A percentile compares a stretch with the other conserved stretches of the same genome.
phyloP scores from a whole-genome alignment of 805 yeast genomes.

The Candida andamanensis region DNA sequence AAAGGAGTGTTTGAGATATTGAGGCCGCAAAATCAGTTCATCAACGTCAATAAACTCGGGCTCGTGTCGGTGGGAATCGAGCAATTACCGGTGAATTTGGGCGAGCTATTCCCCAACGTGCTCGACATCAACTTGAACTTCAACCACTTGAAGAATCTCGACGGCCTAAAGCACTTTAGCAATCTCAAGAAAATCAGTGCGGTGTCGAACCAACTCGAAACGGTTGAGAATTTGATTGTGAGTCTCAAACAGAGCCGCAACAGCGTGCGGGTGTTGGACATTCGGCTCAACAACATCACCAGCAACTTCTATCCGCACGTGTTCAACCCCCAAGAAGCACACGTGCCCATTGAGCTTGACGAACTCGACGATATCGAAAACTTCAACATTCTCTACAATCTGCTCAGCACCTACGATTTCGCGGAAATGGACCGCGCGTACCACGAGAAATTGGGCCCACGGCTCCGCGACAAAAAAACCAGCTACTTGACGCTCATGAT shows the following conservation, averaged over 20 bases:
- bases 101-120: constrained; percentile 41
- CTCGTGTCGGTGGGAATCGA: constrained; percentile 45
- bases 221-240: constrained; percentile 27
- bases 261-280: constrained; percentile 37
- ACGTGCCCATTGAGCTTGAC: constrained; percentile 38
- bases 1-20: constrained; percentile 8
- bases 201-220: constrained; percentile 42
- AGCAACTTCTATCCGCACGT: constrained; percentile 48
- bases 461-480: constrained; percentile 17
- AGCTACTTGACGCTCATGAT: constrained; percentile 32
- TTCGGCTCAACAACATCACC: constrained; percentile 47
- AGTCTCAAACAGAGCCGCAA: constrained; percentile 26
- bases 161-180: constrained; percentile 25
- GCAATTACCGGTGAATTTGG: constrained; percentile 34
- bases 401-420: constrained; percentile 39
- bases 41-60: constrained; percentile 35
- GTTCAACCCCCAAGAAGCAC: constrained; percentile 41
- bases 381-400: constrained; percentile 42
- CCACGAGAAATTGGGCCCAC: constrained; percentile 18
- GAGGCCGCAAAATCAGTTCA: constrained; percentile 14
- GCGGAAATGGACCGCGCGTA: constrained; percentile 30
- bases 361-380: constrained; percentile 49
- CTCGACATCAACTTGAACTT: constrained; percentile 47
- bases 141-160: constrained; percentile 36
- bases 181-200: constrained; percentile 36